Percentiles rank a stretch among this genome's conserved stretches.
These are phyloP conservation scores for Rosa lucieae DNA, from an alignment of 306 rosid genomes.

Conservation along the genomic window DNA sequence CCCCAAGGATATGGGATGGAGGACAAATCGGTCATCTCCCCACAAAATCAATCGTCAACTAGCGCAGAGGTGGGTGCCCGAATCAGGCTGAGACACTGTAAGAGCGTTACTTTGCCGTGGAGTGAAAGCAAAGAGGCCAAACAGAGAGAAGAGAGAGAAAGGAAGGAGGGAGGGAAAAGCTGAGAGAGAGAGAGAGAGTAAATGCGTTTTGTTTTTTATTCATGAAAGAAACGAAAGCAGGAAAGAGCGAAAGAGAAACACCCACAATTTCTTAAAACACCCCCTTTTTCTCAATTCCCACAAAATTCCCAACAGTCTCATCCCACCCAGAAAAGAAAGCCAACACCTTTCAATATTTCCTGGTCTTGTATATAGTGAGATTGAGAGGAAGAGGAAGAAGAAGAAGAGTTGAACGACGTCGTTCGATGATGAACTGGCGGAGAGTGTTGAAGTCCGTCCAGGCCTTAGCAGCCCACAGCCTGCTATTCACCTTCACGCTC, in stretches of 20 bases:
- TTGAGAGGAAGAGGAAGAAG: not conserved
- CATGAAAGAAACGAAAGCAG: conserved; percentile 6
- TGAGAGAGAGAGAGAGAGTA: conserved; percentile 1
- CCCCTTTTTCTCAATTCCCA: not conserved
- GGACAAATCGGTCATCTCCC: not conserved
- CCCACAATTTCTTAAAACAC: not conserved
- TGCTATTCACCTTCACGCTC: conserved; percentile 76
- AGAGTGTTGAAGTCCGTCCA: conserved; percentile 91
- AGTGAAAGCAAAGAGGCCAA: conserved; percentile 13
- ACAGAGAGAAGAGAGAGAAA: not conserved
- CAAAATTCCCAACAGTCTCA: not conserved
- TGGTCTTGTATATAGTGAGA: too few species aligned
- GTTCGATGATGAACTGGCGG: conserved; percentile 71
- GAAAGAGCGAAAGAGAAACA: not conserved
- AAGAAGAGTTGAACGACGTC: conserved; percentile 6
- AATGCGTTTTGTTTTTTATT: conserved; percentile 27
- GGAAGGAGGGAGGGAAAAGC: not conserved
- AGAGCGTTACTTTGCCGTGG: conserved; percentile 23
- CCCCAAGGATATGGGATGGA: not conserved
- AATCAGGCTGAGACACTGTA: not conserved
- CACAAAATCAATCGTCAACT: not conserved
- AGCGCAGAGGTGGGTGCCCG: not conserved
- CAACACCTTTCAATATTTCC: not conserved
- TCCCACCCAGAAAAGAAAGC: not conserved
- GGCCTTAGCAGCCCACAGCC: conserved; percentile 74